A percentile compares a stretch with the other conserved stretches of the same genome.
Conservation (phyloP, 2,329 filamentous ascomycete species). For the Penicillium sp. region DNA sequence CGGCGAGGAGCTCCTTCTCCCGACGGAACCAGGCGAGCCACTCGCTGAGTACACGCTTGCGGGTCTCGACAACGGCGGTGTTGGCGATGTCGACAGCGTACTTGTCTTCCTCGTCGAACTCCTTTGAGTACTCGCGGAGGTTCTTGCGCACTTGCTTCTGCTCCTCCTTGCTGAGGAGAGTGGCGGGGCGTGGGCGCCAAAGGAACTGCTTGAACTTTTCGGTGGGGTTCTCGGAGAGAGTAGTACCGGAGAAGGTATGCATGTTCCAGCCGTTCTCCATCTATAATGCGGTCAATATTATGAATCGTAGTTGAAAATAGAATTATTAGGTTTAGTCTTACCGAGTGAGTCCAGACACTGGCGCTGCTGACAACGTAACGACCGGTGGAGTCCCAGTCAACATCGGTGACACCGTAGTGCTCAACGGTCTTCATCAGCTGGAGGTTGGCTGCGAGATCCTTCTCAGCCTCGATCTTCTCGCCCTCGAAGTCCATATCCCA, state of each 20-base stretch:
- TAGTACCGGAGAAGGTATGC: slow-evolving; percentile 91
- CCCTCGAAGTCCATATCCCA: slow-evolving; percentile 98
- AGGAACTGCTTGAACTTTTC: slow-evolving; percentile 98
- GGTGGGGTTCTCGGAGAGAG: slow-evolving; percentile 83
- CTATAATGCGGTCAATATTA: slow-evolving; percentile 48
- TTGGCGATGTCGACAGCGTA: slow-evolving; percentile 93
- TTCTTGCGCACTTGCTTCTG: slow-evolving; percentile 98
- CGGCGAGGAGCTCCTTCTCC: slow-evolving; percentile 68
- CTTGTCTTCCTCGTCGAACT: slow-evolving; percentile 93
- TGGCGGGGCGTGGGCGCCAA: slow-evolving; percentile 88
- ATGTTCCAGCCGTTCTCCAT: slow-evolving; percentile 99
- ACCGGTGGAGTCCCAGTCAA: slow-evolving; percentile 97
- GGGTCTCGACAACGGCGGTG: slow-evolving; percentile 85
- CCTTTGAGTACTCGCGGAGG: slow-evolving; percentile 89
- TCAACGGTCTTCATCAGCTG: slow-evolving; percentile 92
- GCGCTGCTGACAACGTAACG: slow-evolving; percentile 92
- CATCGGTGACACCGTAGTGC: slow-evolving; percentile 95
- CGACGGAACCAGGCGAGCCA: slow-evolving; percentile 82
- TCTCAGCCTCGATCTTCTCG: slow-evolving; percentile 88
- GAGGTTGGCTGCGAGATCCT: slow-evolving; percentile 90
- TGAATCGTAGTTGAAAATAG: slow-evolving; percentile 8
- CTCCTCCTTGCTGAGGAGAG: slow-evolving; percentile 93
- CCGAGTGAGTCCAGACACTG: slow-evolving; percentile 91
- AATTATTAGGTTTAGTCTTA: slow-evolving; percentile 52
- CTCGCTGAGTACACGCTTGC: slow-evolving; percentile 78